Evolutionary conservation across 2,329 filamentous ascomycete genomes (phyloP).

Genomic region (Penicillium carneum): DNA sequence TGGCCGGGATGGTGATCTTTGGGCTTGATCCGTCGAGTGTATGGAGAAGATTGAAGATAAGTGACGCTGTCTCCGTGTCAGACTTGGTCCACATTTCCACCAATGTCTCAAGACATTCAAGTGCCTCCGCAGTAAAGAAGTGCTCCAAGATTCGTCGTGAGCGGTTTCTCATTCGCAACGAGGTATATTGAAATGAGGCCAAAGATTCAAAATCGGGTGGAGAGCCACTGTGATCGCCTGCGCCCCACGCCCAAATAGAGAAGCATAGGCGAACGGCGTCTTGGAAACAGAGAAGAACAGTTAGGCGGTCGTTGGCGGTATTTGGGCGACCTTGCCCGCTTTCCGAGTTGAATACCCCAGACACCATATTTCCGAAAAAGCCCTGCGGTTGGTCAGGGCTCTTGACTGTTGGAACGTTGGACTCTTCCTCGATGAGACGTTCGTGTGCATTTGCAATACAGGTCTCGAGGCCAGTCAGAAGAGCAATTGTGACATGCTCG

Average conservation of each 20-base stretch:
- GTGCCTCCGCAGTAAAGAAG: slow-evolving; percentile 85
- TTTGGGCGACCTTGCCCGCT: slow-evolving; percentile 76
- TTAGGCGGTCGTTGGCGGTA: slow-evolving; percentile 91
- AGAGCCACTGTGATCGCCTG: slow-evolving; percentile 56
- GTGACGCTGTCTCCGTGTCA: slow-evolving; percentile 60
- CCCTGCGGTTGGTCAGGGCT: slow-evolving; percentile 82
- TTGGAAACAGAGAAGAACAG: slow-evolving; percentile 93
- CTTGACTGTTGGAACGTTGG: slow-evolving; percentile 71
- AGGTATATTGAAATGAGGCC: slow-evolving; percentile 89
- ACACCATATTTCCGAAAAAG: slow-evolving; percentile 94
- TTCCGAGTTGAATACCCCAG: slow-evolving; percentile 84
- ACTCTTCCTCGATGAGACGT: slow-evolving; percentile 77
- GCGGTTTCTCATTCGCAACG: slow-evolving; percentile 86
- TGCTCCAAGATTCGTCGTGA: slow-evolving; percentile 88
- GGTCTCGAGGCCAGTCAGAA: slow-evolving; percentile 92
- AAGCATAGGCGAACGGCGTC: slow-evolving; percentile 93
- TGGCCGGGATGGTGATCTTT: slow-evolving; percentile 87
- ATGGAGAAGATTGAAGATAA: slow-evolving; percentile 85
- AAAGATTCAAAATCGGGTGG: slow-evolving; percentile 70
- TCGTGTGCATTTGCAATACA: slow-evolving; percentile 87
- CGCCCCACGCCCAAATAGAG: slow-evolving; percentile 91
- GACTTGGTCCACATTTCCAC: slow-evolving; percentile 79
- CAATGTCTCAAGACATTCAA: slow-evolving; percentile 92
- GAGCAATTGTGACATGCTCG: slow-evolving; percentile 71
- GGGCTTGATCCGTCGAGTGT: slow-evolving; percentile 90